These are phyloP conservation scores for Blastobotrys ciferrii DNA, from an alignment of 1,139 yeast species.

Conservation along the genomic window DNA sequence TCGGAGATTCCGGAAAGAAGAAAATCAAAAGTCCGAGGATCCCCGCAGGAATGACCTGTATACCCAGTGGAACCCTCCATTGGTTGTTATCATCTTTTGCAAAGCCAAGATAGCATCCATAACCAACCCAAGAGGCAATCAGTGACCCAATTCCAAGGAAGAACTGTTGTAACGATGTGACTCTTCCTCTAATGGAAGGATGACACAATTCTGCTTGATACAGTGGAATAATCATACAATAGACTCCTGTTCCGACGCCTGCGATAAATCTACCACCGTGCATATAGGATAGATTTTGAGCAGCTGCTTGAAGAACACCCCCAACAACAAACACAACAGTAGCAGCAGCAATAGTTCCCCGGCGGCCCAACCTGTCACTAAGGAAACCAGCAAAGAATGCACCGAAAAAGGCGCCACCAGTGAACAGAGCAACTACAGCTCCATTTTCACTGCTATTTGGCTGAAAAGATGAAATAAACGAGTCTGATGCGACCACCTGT, in stretches of 20 bases:
- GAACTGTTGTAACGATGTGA: conserved; percentile 63
- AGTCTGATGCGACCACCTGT: conserved; percentile 33
- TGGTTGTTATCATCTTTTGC: conserved; percentile 22
- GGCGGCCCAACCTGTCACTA: conserved; percentile 24
- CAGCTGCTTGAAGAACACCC: conserved; percentile 41
- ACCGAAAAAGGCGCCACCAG: conserved; percentile 38
- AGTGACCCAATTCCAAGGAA: conserved; percentile 62
- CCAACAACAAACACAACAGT: conserved; percentile 17
- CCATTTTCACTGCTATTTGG: conserved; percentile 31
- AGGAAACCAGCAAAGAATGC: conserved; percentile 29
- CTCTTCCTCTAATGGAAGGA: conserved; percentile 43
- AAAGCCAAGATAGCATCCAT: conserved; percentile 39
- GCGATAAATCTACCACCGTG: conserved; percentile 39
- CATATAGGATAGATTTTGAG: conserved; percentile 56
- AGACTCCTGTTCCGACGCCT: conserved; percentile 56
- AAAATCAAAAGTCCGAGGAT: conserved; percentile 27
- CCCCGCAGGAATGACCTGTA: conserved; percentile 25
- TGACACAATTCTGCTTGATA: conserved; percentile 51
- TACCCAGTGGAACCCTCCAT: conserved; percentile 23
- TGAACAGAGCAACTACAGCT: conserved; percentile 36
- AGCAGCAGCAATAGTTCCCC: conserved; percentile 22
- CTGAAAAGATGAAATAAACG: conserved; percentile 25
- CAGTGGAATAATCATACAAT: conserved; percentile 54
- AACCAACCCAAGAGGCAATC: conserved; percentile 60
- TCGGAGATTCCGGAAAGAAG: conserved; percentile 18